phyloP scores from a whole-genome alignment of 139 green algal species.

The Chlorokybus atmophyticus region DNA sequence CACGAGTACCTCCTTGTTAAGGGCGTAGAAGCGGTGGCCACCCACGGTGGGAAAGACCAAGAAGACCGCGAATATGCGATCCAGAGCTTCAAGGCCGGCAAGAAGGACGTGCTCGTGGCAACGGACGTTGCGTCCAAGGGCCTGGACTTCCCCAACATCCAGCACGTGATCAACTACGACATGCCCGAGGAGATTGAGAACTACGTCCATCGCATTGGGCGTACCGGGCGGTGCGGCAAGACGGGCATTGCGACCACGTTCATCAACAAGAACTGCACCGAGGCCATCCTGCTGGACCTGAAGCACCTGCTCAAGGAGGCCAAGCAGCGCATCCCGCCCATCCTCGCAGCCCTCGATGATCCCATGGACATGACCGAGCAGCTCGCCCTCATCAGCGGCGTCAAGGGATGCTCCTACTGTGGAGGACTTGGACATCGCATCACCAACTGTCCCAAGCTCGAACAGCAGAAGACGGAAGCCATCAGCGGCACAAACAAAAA shows the following conservation, averaged over 20 bases:
- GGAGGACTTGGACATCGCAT: constrained; percentile 93
- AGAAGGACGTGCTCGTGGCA: constrained; percentile 90
- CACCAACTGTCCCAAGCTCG: constrained; percentile 86
- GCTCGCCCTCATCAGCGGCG: constrained; percentile 16
- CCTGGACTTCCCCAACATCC: constrained; percentile 68
- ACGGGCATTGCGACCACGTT: constrained; percentile 96
- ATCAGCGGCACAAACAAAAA: constrained; percentile 12
- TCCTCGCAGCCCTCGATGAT: constrained; percentile 57
- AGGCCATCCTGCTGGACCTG: constrained; percentile 90
- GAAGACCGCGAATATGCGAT: constrained; percentile 74
- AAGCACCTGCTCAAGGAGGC: constrained; percentile 94
- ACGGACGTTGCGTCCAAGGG: constrained; percentile 92
- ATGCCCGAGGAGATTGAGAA: constrained; percentile 99
- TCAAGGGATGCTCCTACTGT: constrained; percentile 88
- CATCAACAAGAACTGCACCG: constrained; percentile 85
- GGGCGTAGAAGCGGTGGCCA: constrained; percentile 88
- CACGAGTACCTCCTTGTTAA: constrained; percentile 71
- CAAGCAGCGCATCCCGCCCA: constrained; percentile 83
- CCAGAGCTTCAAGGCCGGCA: constrained; percentile 68
- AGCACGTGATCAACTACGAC: constrained; percentile 99
- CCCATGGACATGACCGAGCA: constrained; percentile 36
- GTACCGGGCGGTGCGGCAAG: constrained; percentile 79
- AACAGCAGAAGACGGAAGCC: constrained; percentile 23
- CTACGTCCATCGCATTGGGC: constrained; percentile 75
- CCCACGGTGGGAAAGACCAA: constrained; percentile 94